Conservation (phyloP, 768 basidiomycete genomes). For the Calvatia gigantea region DNA sequence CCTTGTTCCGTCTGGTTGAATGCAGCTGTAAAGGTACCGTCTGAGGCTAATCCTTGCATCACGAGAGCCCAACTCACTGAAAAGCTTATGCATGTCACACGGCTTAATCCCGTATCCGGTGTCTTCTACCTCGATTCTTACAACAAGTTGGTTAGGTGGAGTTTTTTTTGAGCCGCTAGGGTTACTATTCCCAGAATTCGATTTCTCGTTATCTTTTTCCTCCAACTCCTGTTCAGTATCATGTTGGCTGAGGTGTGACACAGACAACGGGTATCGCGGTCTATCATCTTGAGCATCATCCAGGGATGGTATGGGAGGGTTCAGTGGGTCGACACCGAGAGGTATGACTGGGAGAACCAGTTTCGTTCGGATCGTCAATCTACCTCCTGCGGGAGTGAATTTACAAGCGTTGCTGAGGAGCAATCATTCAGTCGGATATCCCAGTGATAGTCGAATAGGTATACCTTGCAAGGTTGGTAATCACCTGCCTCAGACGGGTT, state of each 20-base stretch:
- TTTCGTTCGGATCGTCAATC: constrained; percentile 63
- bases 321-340: constrained; percentile 18
- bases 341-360: constrained; percentile 38
- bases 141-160: constrained; percentile 59
- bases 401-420: constrained; percentile 68
- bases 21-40: constrained; percentile 39
- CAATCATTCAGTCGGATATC: neutral
- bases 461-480: constrained; percentile 80
- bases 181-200: constrained; percentile 9
- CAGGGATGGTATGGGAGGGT: neutral
- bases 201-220: constrained; percentile 23
- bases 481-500: constrained; percentile 73
- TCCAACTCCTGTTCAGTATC: constrained; percentile 12
- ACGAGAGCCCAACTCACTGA: constrained; percentile 44
- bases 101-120: constrained; percentile 55
- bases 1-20: constrained; percentile 81
- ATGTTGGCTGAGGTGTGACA: constrained; percentile 7
- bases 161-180: neutral
- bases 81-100: constrained; percentile 68
- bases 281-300: constrained; percentile 1
- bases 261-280: constrained; percentile 3
- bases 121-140: constrained; percentile 83
- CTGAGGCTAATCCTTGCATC: neutral
- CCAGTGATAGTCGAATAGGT: neutral
- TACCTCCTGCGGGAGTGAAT: constrained; percentile 70